Percentiles rank a stretch among this genome's conserved stretches.
Evolutionary conservation across 306 rosid species (phyloP).

Genomic region (Cotoneaster glaucophyllus): DNA sequence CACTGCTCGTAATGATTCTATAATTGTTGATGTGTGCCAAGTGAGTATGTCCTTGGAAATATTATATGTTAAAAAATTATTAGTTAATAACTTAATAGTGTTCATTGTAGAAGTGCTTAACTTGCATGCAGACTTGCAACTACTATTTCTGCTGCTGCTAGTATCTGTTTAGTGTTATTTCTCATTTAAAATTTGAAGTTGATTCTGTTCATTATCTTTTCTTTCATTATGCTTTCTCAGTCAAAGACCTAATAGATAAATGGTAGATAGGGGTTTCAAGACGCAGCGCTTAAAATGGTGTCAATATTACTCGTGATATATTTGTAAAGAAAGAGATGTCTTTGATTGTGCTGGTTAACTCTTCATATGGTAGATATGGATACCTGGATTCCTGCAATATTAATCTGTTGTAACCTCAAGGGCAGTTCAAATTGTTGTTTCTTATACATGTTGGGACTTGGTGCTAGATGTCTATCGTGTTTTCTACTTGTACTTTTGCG

Average conservation of each 20-base stretch:
- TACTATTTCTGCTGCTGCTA: background rate
- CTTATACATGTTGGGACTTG: background rate
- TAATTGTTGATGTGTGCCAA: slow-evolving; percentile 97
- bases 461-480: background rate
- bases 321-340: background rate
- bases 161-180: background rate
- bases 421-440: background rate
- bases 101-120: background rate
- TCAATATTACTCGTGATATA: background rate
- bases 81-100: background rate
- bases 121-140: background rate
- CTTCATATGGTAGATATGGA: background rate
- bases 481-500: background rate
- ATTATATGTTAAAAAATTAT: background rate
- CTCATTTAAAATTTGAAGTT: too few relatives aligned
- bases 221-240: background rate
- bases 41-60: slow-evolving; percentile 41
- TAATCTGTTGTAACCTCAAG: background rate
- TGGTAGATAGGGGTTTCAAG: background rate
- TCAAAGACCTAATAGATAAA: background rate
- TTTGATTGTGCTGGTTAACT: background rate
- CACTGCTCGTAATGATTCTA: slow-evolving; percentile 96
- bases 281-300: background rate
- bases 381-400: background rate
- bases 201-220: background rate